Percentiles rank a stretch among this genome's conserved stretches.
Evolutionary conservation across 345 rosid species (phyloP).

Genomic region (Combretum micranthum): DNA sequence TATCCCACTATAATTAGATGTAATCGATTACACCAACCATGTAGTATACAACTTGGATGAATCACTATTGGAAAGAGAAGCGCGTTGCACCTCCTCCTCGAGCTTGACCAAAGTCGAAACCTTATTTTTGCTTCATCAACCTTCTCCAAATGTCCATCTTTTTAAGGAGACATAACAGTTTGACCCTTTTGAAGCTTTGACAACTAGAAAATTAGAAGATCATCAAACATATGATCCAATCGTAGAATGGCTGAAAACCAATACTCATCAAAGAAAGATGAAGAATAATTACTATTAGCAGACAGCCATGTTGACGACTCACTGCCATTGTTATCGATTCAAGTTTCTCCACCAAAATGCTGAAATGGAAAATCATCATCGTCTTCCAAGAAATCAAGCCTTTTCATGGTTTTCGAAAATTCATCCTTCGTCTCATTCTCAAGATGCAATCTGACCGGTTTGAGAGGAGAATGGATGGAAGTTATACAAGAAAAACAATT

Average conservation of each 20-base stretch:
- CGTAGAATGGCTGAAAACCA: background rate
- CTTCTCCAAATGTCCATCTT: background rate
- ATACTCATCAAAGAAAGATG: conserved; percentile 11
- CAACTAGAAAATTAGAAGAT: conserved; percentile 4
- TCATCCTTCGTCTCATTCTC: too few relatives aligned
- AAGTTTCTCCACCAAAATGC: conserved; percentile 1
- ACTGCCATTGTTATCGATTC: background rate
- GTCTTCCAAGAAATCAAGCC: background rate
- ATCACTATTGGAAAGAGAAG: background rate
- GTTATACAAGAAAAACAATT: too few relatives aligned
- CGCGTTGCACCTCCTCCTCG: background rate
- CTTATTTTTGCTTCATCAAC: conserved; percentile 6
- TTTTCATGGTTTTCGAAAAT: background rate
- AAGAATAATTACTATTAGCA: conserved; percentile 2
- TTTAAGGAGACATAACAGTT: background rate
- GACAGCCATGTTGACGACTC: conserved; percentile 11
- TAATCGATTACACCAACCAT: background rate
- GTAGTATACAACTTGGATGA: background rate
- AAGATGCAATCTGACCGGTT: too few relatives aligned
- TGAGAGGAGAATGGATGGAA: too few relatives aligned
- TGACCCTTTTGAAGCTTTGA: background rate
- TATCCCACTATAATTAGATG: too few relatives aligned
- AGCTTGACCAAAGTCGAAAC: background rate
- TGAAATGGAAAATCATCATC: conserved; percentile 5
- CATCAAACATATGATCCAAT: background rate